Conservation (phyloP, 495 filamentous ascomycete species). For the Trichoderma asperelloides region DNA sequence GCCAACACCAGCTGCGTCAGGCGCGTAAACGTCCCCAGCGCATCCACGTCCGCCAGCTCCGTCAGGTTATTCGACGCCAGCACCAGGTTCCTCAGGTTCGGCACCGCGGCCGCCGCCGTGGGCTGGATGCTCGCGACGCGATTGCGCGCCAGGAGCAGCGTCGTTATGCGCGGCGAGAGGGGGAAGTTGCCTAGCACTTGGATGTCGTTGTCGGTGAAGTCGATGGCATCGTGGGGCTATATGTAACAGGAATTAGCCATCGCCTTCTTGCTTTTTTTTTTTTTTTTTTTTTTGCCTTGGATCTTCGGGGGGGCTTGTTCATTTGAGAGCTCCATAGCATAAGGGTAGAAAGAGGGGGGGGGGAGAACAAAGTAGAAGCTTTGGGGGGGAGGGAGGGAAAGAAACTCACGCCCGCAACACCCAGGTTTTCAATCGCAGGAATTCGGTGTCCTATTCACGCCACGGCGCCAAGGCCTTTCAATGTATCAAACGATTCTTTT, state of each 20-base stretch:
- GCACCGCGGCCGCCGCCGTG: constrained; percentile 59
- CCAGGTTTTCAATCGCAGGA: constrained; percentile 94
- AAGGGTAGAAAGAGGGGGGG: constrained; percentile 10
- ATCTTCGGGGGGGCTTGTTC: too few relatives aligned
- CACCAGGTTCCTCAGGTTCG: constrained; percentile 68
- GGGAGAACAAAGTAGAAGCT: constrained; percentile 1
- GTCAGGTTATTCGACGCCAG: constrained; percentile 66
- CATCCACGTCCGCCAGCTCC: constrained; percentile 81
- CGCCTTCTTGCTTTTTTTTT: not conserved
- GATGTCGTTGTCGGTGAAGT: constrained; percentile 98
- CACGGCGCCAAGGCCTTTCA: constrained; percentile 55
- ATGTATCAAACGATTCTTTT: constrained; percentile 22
- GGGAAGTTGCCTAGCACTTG: constrained; percentile 84
- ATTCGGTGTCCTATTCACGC: constrained; percentile 84
- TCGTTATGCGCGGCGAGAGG: constrained; percentile 76
- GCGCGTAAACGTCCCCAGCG: constrained; percentile 55
- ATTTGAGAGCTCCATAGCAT: too few relatives aligned
- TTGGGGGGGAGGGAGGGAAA: constrained; percentile 7
- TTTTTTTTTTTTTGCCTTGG: not conserved
- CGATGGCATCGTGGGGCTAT: constrained; percentile 81
- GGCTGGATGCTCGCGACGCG: constrained; percentile 73
- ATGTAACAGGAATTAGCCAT: not conserved
- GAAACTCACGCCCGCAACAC: constrained; percentile 74
- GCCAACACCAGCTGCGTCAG: constrained; percentile 74
- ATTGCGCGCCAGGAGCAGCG: constrained; percentile 84